Conservation (phyloP, 164 flowering plant species). For the Chloranthus sessilifolius region DNA sequence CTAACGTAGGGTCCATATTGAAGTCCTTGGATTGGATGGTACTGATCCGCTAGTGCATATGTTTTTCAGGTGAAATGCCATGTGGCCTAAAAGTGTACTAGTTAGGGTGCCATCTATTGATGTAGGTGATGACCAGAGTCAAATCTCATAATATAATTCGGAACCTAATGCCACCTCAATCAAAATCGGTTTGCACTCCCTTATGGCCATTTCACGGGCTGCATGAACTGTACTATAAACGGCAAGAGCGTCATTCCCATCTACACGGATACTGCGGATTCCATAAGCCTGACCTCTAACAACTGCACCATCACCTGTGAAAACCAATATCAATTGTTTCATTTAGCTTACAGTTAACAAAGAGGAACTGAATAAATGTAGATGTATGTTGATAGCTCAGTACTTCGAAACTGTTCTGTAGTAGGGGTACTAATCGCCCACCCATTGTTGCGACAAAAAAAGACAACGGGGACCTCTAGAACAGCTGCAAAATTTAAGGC, state of each 20-base stretch:
- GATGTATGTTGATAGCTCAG: slow-evolving; percentile 4
- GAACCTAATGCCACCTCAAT: slow-evolving; percentile 69
- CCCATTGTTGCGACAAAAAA: slow-evolving; percentile 94
- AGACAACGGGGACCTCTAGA: slow-evolving; percentile 78
- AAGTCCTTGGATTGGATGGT: too few species aligned
- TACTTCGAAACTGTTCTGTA: slow-evolving; percentile 94
- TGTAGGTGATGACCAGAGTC: too few species aligned
- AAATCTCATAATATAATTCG: too few species aligned
- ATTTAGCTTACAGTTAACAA: background rate
- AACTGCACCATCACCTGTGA: slow-evolving; percentile 81
- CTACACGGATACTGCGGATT: slow-evolving; percentile 73
- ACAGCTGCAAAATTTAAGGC: slow-evolving; percentile 93
- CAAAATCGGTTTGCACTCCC: slow-evolving; percentile 62
- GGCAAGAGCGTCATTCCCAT: slow-evolving; percentile 95
- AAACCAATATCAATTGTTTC: background rate
- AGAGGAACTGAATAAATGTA: background rate
- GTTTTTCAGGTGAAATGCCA: too few species aligned
- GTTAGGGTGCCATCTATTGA: too few species aligned
- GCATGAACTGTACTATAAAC: slow-evolving; percentile 58
- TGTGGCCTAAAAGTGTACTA: too few species aligned
- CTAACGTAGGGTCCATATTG: too few species aligned
- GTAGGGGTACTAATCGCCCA: slow-evolving; percentile 95
- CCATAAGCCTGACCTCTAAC: slow-evolving; percentile 88
- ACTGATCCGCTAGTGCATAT: too few species aligned
- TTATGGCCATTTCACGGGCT: slow-evolving; percentile 79